Evolutionary conservation across 176 grass and related monocot genomes (phyloP).

Genomic region (Carex scoparia): DNA sequence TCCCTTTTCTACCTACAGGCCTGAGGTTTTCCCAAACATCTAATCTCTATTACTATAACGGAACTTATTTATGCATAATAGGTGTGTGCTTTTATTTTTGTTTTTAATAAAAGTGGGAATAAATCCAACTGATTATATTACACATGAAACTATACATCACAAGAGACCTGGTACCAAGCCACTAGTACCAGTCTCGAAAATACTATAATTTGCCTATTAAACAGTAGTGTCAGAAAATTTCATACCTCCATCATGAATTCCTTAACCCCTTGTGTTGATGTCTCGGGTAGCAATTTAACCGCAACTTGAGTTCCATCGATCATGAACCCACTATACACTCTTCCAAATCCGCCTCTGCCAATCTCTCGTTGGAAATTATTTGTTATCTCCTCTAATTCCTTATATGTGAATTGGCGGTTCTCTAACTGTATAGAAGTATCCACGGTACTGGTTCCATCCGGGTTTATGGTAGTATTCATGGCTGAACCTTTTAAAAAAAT

Average conservation of each 20-base stretch:
- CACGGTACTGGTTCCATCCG: neutral
- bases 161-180: too few species aligned
- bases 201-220: neutral
- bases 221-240: neutral
- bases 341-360: too few species aligned
- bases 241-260: conserved; percentile 64
- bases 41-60: neutral
- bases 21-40: neutral
- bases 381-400: too few species aligned
- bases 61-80: neutral
- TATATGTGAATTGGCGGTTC: conserved; percentile 23
- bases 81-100: too few species aligned
- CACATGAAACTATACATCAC: too few species aligned
- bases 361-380: too few species aligned
- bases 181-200: too few species aligned
- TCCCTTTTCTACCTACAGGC: neutral
- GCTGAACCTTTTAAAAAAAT: neutral
- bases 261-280: conserved; percentile 36
- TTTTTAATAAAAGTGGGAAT: too few species aligned
- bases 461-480: neutral
- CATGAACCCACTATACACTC: too few species aligned
- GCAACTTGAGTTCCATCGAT: conserved; percentile 50
- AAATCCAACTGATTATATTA: too few species aligned
- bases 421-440: conserved; percentile 24
- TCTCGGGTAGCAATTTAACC: conserved; percentile 43